A percentile compares a stretch with the other conserved stretches of the same genome.
Conservation (phyloP, 306 rosid species). For the Lathyrus aphaca region DNA sequence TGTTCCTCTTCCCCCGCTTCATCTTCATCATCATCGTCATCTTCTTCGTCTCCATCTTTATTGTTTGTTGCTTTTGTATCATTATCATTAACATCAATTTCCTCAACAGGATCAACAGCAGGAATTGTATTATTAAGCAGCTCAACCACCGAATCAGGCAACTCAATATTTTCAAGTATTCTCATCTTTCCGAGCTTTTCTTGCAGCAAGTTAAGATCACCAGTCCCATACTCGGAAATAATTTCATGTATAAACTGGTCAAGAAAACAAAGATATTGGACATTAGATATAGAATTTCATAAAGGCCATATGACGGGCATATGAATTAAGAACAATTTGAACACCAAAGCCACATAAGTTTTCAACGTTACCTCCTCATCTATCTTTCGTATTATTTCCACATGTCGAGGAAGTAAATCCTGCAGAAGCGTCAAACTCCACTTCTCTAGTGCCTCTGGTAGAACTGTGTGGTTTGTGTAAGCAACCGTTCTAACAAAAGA, state of each 20-base stretch:
- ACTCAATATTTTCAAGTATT: constrained; percentile 82
- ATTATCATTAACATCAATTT: constrained; percentile 45
- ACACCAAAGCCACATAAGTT: constrained; percentile 12
- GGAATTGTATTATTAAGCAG: constrained; percentile 48
- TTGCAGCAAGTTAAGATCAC: constrained; percentile 61
- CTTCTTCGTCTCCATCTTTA: constrained; percentile 32
- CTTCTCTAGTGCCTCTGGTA: constrained; percentile 97
- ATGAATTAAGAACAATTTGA: constrained; percentile 36
- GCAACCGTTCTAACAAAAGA: constrained; percentile 73
- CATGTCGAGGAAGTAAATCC: constrained; percentile 89
- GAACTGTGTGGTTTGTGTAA: constrained; percentile 94
- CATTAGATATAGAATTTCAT: constrained; percentile 40
- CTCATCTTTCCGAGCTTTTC: constrained; percentile 77
- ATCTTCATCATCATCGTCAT: constrained; percentile 17
- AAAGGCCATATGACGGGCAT: background rate
- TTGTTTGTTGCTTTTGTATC: constrained; percentile 39
- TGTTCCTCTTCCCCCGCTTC: constrained; percentile 14
- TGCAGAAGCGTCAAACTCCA: constrained; percentile 86
- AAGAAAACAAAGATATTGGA: constrained; percentile 32
- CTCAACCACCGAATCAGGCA: constrained; percentile 64
- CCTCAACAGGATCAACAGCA: constrained; percentile 38
- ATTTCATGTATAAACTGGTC: constrained; percentile 69
- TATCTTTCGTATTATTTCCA: constrained; percentile 72
- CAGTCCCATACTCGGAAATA: constrained; percentile 65
- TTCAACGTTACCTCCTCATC: constrained; percentile 76